Base-by-base conservation (phyloP, 805 yeast species). In the Myxozyma vanderwaltii region DNA sequence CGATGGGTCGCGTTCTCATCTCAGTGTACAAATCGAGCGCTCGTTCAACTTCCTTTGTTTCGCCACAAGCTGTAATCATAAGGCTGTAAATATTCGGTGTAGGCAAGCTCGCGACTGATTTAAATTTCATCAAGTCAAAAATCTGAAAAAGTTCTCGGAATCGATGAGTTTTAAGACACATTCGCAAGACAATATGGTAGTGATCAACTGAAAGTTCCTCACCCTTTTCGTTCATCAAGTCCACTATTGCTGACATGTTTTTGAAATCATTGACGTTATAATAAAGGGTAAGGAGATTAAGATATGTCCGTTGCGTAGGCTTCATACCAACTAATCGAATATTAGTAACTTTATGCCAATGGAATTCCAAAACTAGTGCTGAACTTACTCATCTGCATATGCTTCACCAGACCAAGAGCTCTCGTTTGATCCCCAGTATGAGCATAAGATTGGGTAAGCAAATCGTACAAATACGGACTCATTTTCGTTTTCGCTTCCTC, bases 61-160 rank as follows among this genome's bases (percentile, higher is more conserved):
- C 81, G 2, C 85, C 82, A 63, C 88, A 84, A 6, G 89, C 76
- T 10, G 84, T 78, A 12, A 92, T 81, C 77, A 91, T 82, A 4
- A 87, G 81, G 58, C 86, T 84, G 71, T 91, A 94, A 0, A 91
- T 82, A 17, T 74, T 72, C 0, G 82, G 68, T 49, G 84, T 87
- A 0, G 98, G 97, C 51, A 82, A 79, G 15, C 91, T 83, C 27
- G 77, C 75, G 3, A 77, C 68, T 0, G 94, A 83, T 65, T 86
- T 71, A 70, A 89, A 92, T 70, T 90, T 92, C 91, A 94, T 84
- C 62, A 89, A 83, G 64, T 86, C 90, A 73, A 94, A 94, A 1
- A 88, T 76, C 46, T 84, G 84, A 56, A 81, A 80, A 0, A 96
- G 96, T 62, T 86, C 84, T 17, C 76, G 71, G 61, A 78, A 82